These are phyloP conservation scores for Lagerstroemia fauriei DNA, from an alignment of 441 rosid genomes.

Conservation along the genomic window DNA sequence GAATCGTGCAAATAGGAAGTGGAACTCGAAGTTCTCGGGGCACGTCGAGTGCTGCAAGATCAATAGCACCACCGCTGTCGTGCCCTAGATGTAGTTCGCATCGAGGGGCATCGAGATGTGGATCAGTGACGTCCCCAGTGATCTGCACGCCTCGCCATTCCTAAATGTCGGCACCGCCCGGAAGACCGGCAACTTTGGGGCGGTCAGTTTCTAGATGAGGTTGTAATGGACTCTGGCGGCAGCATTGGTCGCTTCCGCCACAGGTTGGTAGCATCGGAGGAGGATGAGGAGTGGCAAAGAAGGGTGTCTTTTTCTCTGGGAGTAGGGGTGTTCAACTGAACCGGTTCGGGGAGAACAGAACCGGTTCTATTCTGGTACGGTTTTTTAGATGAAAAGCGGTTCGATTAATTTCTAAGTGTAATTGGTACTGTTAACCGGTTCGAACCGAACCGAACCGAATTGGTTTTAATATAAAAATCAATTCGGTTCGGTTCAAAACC, in stretches of 20 bases:
- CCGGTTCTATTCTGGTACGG: no score
- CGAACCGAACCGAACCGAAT: no score
- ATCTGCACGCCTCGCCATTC: slow-evolving; percentile 43
- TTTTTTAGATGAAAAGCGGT: no score
- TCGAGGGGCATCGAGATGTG: slow-evolving; percentile 54
- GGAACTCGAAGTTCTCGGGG: slow-evolving; percentile 46
- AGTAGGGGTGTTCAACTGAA: no score
- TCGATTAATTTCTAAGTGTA: no score
- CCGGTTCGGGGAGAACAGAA: no score
- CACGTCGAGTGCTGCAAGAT: slow-evolving; percentile 51
- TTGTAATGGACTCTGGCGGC: slow-evolving; percentile 34
- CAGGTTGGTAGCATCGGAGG: background rate
- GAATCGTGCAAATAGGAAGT: slow-evolving; percentile 38
- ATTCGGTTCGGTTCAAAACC: no score
- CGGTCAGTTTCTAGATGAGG: slow-evolving; percentile 42
- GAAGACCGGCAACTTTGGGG: slow-evolving; percentile 37
- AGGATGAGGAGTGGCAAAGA: slow-evolving; percentile 25
- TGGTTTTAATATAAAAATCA: no score
- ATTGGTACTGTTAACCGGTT: no score
- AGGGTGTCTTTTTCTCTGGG: slow-evolving; percentile 11
- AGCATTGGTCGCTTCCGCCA: slow-evolving; percentile 8
- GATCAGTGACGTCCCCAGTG: slow-evolving; percentile 21
- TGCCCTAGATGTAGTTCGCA: slow-evolving; percentile 49
- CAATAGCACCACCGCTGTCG: slow-evolving; percentile 48
- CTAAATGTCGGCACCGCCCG: slow-evolving; percentile 58